Conservation (phyloP, 1,284 basidiomycete genomes). For the Inonotus obliquus region DNA sequence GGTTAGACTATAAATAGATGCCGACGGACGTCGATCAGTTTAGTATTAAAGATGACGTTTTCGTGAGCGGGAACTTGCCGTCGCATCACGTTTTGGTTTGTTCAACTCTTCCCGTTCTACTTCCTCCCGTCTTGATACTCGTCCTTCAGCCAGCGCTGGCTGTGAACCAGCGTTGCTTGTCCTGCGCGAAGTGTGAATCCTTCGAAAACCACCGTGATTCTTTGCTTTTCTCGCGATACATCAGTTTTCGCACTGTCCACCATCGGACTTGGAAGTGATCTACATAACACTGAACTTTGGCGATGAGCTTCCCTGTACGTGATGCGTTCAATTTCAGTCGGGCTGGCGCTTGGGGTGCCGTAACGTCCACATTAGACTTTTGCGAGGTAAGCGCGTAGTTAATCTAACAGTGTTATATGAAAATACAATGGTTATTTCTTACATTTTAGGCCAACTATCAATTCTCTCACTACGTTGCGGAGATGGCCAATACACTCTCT, state of each 20-base stretch:
- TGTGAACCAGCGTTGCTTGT: neutral
- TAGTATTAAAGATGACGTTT: too few species aligned
- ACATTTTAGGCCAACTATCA: slow-evolving; percentile 60
- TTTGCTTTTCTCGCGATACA: neutral
- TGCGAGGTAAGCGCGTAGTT: slow-evolving; percentile 47
- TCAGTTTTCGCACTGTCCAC: neutral
- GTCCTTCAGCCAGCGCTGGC: neutral
- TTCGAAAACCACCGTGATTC: neutral
- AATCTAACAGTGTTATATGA: neutral
- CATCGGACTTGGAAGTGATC: neutral
- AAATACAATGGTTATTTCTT: neutral
- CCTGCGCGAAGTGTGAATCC: neutral
- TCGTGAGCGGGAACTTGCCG: too few species aligned
- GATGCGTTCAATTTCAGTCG: slow-evolving; percentile 15
- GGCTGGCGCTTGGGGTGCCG: slow-evolving; percentile 52
- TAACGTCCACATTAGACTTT: slow-evolving; percentile 67
- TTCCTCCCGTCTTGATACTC: too few species aligned
- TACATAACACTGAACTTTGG: neutral
- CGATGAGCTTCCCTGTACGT: slow-evolving; percentile 10
- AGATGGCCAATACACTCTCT: slow-evolving; percentile 61
- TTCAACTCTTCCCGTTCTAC: too few species aligned
- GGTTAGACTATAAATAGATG: too few species aligned
- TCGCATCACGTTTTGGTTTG: too few species aligned
- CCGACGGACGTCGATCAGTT: too few species aligned
- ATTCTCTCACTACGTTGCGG: slow-evolving; percentile 64